Percentiles rank a stretch among this genome's conserved stretches.
Conservation (phyloP, 2,329 filamentous ascomycete genomes). For the Aureobasidium sp. region DNA sequence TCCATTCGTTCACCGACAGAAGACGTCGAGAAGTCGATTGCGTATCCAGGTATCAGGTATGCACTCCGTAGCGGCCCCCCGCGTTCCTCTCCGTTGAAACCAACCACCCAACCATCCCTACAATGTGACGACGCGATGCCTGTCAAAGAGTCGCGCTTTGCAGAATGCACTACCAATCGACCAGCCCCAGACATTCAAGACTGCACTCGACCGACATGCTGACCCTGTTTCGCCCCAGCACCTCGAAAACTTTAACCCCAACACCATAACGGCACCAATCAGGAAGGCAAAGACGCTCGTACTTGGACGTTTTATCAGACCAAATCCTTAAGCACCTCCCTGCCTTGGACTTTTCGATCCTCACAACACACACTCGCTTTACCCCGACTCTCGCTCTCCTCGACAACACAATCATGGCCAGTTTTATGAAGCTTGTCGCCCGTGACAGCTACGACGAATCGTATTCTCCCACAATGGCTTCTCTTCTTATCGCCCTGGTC, state of each 20-base stretch:
- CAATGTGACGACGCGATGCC: constrained; percentile 4
- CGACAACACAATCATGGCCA: constrained; percentile 22
- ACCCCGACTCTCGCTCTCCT: neutral
- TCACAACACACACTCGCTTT: constrained; percentile 4
- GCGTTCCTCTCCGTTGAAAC: constrained; percentile 7
- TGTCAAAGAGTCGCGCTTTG: constrained; percentile 7
- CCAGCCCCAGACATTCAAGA: neutral
- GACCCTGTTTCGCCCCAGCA: neutral
- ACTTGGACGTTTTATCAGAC: neutral
- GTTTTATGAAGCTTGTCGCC: constrained; percentile 40
- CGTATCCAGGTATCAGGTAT: constrained; percentile 10
- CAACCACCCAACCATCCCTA: constrained; percentile 12
- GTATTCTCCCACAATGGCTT: constrained; percentile 56
- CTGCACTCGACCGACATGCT: neutral
- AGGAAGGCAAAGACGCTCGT: neutral
- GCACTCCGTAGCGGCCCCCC: constrained; percentile 4
- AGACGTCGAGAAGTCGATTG: constrained; percentile 2
- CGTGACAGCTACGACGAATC: constrained; percentile 41
- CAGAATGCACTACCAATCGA: constrained; percentile 11
- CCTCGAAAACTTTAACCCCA: constrained; percentile 5
- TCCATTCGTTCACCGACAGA: constrained; percentile 29
- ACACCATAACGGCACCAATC: constrained; percentile 1
- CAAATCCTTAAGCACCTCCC: constrained; percentile 4
- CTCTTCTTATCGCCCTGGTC: constrained; percentile 72
- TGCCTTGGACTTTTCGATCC: neutral